Percentiles rank a stretch among this genome's conserved stretches.
Evolutionary conservation across 2,329 filamentous ascomycete genomes (phyloP).

Genomic region (Venturia carpophila): DNA sequence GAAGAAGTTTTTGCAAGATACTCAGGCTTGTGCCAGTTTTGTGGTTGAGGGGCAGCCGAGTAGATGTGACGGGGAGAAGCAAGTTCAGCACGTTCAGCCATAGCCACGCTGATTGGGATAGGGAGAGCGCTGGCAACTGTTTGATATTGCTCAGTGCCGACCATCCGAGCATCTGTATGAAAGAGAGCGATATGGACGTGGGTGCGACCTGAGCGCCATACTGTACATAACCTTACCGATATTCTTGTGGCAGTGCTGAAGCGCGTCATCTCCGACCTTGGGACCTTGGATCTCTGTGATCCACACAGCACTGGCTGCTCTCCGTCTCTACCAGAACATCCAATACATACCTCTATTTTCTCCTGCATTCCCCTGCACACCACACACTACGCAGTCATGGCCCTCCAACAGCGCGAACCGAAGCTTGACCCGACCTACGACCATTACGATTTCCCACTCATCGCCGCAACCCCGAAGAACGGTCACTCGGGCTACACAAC

Average conservation of each 20-base stretch:
- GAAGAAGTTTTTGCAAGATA: no score
- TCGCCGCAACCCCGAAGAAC: slow-evolving; percentile 57
- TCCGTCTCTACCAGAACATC: neutral
- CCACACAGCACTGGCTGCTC: neutral
- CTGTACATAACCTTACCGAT: neutral
- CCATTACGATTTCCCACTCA: slow-evolving; percentile 86
- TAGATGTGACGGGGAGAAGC: neutral
- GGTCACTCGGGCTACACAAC: slow-evolving; percentile 88
- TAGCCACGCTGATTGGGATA: neutral
- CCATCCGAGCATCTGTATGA: neutral
- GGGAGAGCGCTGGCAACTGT: neutral
- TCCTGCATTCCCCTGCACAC: neutral
- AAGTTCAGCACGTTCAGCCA: neutral
- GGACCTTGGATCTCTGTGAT: neutral
- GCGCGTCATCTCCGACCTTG: neutral
- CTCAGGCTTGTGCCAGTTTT: no score
- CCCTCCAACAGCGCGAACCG: slow-evolving; percentile 15
- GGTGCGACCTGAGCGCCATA: no score
- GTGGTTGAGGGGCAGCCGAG: no score
- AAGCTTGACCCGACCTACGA: slow-evolving; percentile 83
- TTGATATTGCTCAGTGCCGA: neutral
- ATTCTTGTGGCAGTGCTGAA: neutral
- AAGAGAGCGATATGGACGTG: neutral
- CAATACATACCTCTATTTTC: neutral
- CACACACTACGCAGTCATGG: slow-evolving; percentile 9